Evolutionary conservation across 2,329 filamentous ascomycete species (phyloP), one percentile per base, ranked within the genome.

Genomic region (Fusarium tricinctum): DNA sequence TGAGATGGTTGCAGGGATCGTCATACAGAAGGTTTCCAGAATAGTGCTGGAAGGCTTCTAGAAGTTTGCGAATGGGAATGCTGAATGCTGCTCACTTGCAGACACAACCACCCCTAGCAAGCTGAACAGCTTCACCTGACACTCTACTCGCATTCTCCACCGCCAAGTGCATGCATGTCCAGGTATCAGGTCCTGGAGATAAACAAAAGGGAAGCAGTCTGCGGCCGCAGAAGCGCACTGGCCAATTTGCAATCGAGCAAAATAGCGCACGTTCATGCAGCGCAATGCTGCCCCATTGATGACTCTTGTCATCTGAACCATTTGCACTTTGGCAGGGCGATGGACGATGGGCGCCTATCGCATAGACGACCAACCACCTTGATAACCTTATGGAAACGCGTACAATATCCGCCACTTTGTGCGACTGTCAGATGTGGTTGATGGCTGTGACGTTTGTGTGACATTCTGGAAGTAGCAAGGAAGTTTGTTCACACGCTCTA

Each of bases 61-160:
- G 51, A 58, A 63, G 51, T 12, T 26, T 28, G 17, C 28, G 32
- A 42, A 56, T 28, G 42, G 33, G 20, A 47, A 19, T 45, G 20
- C 26, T 45, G 20, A 47, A 19, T 45, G 20, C 26, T 45, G 48
- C 57, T 63, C 26, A 48, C 58, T 42, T 62, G 40, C 28, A 45
- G 28, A 38, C 26, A 38, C 50, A 50, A 43, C 33, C n/a, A 22
- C 47, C 58, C 47, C 58, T 52, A 26, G 26, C 33, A 22, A 54
- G 42, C 30, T 55, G 17, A 26, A 55, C 32, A 19, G n/a, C 48
- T 56, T 33, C 45, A 64, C 51, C 59, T 64, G 61, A 64, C 59
- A 30, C 39, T 35, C 20, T 51, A 30, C 39, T 35, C 20, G 47
- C n/a, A 32, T 28, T 23, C 46, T 42, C 45, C 58, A 63, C 51